Percentiles rank a stretch among this genome's conserved stretches.
phyloP scores from a whole-genome alignment of 192 early-diverging fungal genomes.

The Podila verticillata region DNA sequence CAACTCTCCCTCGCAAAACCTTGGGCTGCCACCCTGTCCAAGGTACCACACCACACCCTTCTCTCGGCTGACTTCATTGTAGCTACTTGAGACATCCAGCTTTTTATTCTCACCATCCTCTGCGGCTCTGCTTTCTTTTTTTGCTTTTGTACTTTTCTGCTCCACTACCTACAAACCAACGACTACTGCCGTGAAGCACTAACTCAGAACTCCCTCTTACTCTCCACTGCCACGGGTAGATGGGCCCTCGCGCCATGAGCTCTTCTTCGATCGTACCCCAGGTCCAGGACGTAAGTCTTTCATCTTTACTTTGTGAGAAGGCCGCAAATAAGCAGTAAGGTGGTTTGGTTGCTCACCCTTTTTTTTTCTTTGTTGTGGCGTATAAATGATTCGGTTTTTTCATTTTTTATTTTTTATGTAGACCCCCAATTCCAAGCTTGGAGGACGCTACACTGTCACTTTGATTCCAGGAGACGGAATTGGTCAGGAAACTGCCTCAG shows the following conservation, averaged over 20 bases:
- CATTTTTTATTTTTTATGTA: slow-evolving; percentile 5
- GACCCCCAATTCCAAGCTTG: slow-evolving; percentile 73
- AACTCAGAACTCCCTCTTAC: background rate
- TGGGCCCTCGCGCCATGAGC: slow-evolving; percentile 42
- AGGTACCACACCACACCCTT: background rate
- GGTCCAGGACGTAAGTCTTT: slow-evolving; percentile 33
- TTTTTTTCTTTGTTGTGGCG: background rate
- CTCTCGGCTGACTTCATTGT: background rate
- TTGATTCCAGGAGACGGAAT: slow-evolving; percentile 99
- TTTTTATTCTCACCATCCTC: too few relatives aligned
- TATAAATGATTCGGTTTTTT: background rate
- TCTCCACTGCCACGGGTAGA: background rate
- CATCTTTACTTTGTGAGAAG: background rate
- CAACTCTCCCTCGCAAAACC: slow-evolving; percentile 23
- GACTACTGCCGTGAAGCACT: background rate
- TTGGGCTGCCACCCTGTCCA: slow-evolving; percentile 28
- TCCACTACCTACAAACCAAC: too few relatives aligned
- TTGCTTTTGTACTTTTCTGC: too few relatives aligned
- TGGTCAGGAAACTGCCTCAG: slow-evolving; percentile 87
- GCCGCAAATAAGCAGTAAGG: background rate
- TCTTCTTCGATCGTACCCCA: slow-evolving; percentile 28
- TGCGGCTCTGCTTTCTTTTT: too few relatives aligned
- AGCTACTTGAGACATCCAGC: background rate
- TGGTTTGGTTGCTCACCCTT: background rate
- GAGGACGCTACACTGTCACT: slow-evolving; percentile 94